Percentiles rank a stretch among this genome's conserved stretches.
phyloP scores from a whole-genome alignment of 2,329 filamentous ascomycete species.

The Neopestalotiopsis sp. region DNA sequence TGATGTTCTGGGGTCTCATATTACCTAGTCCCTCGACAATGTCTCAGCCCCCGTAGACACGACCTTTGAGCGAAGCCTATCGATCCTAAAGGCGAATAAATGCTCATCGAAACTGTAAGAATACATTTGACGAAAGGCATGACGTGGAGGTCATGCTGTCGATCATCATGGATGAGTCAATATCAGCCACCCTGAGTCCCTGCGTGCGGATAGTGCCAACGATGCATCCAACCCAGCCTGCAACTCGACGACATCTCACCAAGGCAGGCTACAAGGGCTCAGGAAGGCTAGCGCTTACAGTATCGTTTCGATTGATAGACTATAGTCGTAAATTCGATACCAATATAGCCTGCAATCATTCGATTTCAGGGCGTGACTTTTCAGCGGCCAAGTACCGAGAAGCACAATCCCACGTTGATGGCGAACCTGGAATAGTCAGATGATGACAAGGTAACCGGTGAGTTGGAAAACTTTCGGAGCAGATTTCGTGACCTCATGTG shows the following conservation, averaged over 20 bases:
- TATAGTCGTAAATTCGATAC: background rate
- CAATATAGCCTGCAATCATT: background rate
- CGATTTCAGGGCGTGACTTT: background rate
- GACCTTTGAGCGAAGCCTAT: background rate
- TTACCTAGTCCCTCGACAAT: background rate
- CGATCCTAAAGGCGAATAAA: background rate
- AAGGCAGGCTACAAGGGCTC: background rate
- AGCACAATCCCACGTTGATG: background rate
- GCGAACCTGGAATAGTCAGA: background rate
- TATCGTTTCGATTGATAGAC: background rate
- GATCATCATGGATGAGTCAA: background rate
- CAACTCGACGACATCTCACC: constrained; percentile 1
- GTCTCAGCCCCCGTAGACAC: background rate
- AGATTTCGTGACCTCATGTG: background rate
- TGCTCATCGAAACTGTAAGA: background rate
- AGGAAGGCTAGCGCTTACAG: background rate
- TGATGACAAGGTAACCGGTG: background rate
- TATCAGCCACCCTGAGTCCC: background rate
- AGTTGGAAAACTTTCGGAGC: background rate
- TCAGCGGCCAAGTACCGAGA: background rate
- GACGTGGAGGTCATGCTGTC: background rate
- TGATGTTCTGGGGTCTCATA: constrained; percentile 8
- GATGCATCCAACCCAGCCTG: background rate
- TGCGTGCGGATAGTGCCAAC: background rate
- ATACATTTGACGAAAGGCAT: background rate